Percentiles rank a stretch among this genome's conserved stretches.
Conservation (phyloP, 768 basidiomycete genomes). For the Rhodosporidiobolus odoratus region DNA sequence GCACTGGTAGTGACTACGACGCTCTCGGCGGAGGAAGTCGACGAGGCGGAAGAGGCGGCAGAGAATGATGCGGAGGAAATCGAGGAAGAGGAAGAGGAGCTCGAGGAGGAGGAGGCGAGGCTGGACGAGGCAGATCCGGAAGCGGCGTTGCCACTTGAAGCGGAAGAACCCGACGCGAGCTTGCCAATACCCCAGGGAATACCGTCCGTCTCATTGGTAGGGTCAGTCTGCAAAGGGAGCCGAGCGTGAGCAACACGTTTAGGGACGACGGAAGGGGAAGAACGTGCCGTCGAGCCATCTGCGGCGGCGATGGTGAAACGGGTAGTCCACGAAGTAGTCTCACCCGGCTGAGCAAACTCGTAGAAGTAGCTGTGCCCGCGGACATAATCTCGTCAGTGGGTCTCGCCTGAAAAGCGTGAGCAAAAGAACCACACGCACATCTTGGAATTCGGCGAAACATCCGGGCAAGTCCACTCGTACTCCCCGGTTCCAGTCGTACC, state of each 20-base stretch:
- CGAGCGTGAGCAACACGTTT: background rate
- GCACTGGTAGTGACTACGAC: background rate
- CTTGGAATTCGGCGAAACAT: conserved; percentile 26
- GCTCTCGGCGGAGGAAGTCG: background rate
- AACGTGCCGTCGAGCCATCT: conserved; percentile 24
- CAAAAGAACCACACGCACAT: background rate
- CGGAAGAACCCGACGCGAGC: background rate
- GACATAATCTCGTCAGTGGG: background rate
- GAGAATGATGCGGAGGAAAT: background rate
- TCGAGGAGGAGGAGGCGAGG: background rate
- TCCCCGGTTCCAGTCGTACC: conserved; percentile 26
- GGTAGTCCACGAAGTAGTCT: conserved; percentile 32
- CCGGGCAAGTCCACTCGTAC: conserved; percentile 30
- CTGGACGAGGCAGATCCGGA: no score
- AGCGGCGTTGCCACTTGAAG: background rate
- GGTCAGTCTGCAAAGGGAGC: conserved; percentile 13
- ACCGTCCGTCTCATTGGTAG: conserved; percentile 20
- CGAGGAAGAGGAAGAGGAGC: background rate
- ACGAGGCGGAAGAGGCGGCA: background rate
- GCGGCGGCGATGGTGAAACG: conserved; percentile 39
- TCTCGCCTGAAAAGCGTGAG: background rate
- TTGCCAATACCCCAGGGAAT: conserved; percentile 30
- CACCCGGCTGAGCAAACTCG: conserved; percentile 29
- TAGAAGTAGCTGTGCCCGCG: conserved; percentile 34
- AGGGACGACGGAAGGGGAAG: background rate